These are phyloP conservation scores for Penicillium sp. DNA, from an alignment of 2,329 filamentous ascomycete species.

Conservation along the genomic window DNA sequence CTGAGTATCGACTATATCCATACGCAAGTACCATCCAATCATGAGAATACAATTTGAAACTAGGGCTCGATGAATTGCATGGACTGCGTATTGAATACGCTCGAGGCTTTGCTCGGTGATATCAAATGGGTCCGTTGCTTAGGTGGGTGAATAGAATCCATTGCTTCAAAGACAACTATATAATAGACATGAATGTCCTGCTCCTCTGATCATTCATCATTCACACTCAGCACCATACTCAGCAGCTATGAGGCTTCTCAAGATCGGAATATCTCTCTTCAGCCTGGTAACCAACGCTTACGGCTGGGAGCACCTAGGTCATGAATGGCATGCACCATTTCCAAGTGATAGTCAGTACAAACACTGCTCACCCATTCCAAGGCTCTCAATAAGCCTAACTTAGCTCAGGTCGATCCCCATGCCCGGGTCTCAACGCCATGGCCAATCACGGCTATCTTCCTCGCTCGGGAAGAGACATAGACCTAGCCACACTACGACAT, in stretches of 20 bases:
- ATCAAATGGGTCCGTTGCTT: not conserved
- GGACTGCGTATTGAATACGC: not conserved
- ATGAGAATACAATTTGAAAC: not conserved
- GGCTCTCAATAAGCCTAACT: not conserved
- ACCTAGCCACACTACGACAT: not conserved
- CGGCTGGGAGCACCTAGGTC: not conserved
- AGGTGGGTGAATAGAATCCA: not conserved
- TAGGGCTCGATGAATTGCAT: not conserved
- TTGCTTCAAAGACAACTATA: not conserved
- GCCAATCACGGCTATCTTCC: constrained; percentile 3
- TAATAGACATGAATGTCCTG: not conserved
- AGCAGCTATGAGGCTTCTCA: not conserved
- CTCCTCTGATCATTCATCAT: not conserved
- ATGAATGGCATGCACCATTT: not conserved
- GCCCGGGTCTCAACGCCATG: constrained; percentile 3
- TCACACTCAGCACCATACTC: not conserved
- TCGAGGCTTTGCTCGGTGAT: not conserved
- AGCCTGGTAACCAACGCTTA: not conserved
- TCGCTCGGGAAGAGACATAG: constrained; percentile 2
- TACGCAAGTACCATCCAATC: too few species aligned
- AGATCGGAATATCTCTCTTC: not conserved
- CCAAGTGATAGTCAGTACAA: not conserved
- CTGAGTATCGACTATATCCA: too few species aligned
- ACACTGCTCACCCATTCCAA: too few species aligned
- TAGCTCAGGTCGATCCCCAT: constrained; percentile 1